Evolutionary conservation across 176 grass and related monocot species (phyloP).

Genomic region (Aegilops speltoides): DNA sequence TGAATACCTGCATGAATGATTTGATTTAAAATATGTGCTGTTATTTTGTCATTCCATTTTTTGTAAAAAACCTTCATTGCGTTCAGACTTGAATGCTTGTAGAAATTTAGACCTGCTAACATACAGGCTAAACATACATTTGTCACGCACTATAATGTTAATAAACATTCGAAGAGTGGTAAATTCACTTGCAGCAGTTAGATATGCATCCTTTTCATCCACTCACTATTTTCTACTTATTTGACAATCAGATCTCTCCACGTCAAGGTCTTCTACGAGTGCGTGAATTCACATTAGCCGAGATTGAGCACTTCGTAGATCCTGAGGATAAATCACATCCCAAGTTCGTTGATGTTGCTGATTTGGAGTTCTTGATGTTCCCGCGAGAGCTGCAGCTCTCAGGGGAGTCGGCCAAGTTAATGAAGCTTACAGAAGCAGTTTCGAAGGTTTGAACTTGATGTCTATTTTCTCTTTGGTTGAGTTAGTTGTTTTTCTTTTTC

Average conservation of each 20-base stretch:
- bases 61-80: not conserved
- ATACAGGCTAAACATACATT: not conserved
- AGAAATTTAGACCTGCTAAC: not conserved
- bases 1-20: not conserved
- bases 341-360: conserved; percentile 73
- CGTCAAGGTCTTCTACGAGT: conserved; percentile 89
- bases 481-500: not conserved
- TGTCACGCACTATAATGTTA: not conserved
- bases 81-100: not conserved
- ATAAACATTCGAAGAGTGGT: not conserved
- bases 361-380: conserved; percentile 75
- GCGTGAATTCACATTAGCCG: conserved; percentile 80
- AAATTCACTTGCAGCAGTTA: not conserved
- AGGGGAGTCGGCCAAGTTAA: conserved; percentile 56
- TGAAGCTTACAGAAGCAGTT: conserved; percentile 62
- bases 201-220: not conserved
- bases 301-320: conserved; percentile 92
- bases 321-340: conserved; percentile 81
- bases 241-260: conserved; percentile 61
- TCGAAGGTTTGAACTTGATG: conserved; percentile 52
- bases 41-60: not conserved
- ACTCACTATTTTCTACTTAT: conserved; percentile 7
- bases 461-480: not conserved
- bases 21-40: not conserved
- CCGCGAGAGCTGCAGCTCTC: conserved; percentile 68